Evolutionary conservation across 2,329 filamentous ascomycete species (phyloP).

Genomic region (Zasmidium citrigriseum): DNA sequence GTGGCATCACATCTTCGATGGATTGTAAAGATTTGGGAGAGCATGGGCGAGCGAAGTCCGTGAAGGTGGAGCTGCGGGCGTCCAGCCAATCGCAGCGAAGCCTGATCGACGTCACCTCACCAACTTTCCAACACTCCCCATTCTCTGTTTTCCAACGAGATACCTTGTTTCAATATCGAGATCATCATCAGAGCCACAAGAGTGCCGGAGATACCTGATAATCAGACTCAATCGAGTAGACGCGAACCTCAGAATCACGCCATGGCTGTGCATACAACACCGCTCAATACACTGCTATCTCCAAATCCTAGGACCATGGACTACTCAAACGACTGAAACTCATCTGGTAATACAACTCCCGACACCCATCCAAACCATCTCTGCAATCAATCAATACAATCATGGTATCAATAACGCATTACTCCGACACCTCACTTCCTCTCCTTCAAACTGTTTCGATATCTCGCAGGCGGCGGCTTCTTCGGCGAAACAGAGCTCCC

Average conservation of each 20-base stretch:
- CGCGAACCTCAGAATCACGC: no score
- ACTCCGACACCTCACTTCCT: background rate
- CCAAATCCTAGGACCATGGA: background rate
- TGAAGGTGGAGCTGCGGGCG: no score
- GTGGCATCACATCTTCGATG: background rate
- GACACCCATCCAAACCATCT: background rate
- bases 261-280: no score
- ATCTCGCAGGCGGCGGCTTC: conserved; percentile 1
- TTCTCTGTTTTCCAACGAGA: no score
- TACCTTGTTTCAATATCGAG: no score
- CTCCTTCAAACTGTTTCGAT: background rate
- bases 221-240: no score
- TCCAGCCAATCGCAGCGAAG: no score
- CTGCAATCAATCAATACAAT: background rate
- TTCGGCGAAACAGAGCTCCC: background rate
- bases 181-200: no score
- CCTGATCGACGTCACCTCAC: no score
- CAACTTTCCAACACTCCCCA: no score
- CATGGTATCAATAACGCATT: background rate
- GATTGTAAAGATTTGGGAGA: background rate
- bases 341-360: background rate
- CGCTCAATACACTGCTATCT: background rate
- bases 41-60: no score
- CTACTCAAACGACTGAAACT: background rate
- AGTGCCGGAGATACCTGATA: no score